Evolutionary conservation across 2,329 filamentous ascomycete species (phyloP), one percentile per base, ranked within the genome.

Genomic region (Exutisphaerella laricina): DNA sequence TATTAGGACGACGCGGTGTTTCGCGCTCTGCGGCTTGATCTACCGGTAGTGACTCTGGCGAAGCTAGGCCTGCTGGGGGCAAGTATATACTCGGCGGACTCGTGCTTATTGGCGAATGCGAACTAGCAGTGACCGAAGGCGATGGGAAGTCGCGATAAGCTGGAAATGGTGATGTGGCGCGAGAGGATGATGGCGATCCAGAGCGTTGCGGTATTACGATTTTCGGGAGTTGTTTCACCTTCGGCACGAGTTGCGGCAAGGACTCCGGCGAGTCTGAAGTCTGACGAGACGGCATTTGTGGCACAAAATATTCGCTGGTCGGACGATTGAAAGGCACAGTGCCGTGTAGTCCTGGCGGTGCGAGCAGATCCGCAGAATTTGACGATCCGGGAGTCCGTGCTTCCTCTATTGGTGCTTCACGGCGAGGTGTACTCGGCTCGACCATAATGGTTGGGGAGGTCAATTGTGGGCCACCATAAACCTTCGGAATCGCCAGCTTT

Each of bases 91-190:
- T 81, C 1, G 74, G 71, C 18, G 74, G 62, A 32, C 69, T 59
- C 5, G 48, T 46, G 38, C 48, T 51, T 7, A 45, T 38, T 2
- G 50, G 46, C 14, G 52, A 55, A 20, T 50, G 41, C 10, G 48
- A 46, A 34, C 52, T 50, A 6, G 40, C 46, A 3, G 76, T 71
- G 5, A 69, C 69, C 9, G 58, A 58, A 2, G 69, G 62, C 6
- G 69, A 68, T 26, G 58, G 57, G 7, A 64, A 59, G 43, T 68
- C 85, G 2, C 74, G 72, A 50, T 80, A 85, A 4, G 71, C 64
- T 1, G 85, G 85, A 49, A 92, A 90, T 0, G 84, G 82, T 3
- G 78, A 76, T 4, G 72, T 64, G 31, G 48, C 49, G 3, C 73
- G 69, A 3, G 66, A 66, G 1, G 56, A 69, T 58, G 57, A 54